phyloP scores from a whole-genome alignment of 352 stramenopile genomes.

The Phytophthora macrochlamydospora region DNA sequence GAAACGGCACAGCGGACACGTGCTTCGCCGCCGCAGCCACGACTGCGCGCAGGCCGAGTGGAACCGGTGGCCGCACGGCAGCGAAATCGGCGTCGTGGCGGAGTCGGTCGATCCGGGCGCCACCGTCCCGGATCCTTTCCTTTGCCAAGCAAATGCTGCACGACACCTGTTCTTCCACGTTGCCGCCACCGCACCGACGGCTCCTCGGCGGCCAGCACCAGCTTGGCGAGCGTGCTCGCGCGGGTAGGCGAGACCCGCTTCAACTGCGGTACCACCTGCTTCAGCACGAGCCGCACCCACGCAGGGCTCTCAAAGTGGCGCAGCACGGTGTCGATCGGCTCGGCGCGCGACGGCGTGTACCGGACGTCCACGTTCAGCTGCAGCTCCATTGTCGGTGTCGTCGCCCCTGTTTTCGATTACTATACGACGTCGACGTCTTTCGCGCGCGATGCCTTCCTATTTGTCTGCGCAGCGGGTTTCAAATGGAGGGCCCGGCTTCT shows the following conservation, averaged over 20 bases:
- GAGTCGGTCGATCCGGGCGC: slow-evolving; percentile 28
- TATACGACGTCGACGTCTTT: neutral
- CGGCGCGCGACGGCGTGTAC: slow-evolving; percentile 6
- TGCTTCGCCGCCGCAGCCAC: slow-evolving; percentile 91
- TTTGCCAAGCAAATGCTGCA: slow-evolving; percentile 90
- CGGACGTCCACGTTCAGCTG: slow-evolving; percentile 20
- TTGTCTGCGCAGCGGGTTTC: slow-evolving; percentile 5
- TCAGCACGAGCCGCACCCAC: slow-evolving; percentile 24
- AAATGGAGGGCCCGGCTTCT: slow-evolving; percentile 12
- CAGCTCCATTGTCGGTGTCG: slow-evolving; percentile 22
- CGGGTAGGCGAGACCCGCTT: slow-evolving; percentile 23
- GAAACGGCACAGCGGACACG: slow-evolving; percentile 93
- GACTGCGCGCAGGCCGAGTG: slow-evolving; percentile 91
- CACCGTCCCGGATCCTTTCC: slow-evolving; percentile 27
- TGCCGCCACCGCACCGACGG: neutral
- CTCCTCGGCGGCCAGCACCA: slow-evolving; percentile 30
- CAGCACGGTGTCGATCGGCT: slow-evolving; percentile 20
- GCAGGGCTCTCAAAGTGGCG: slow-evolving; percentile 18
- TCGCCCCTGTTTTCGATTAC: neutral
- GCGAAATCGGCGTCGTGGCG: slow-evolving; percentile 22
- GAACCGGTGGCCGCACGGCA: slow-evolving; percentile 93
- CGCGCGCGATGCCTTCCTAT: neutral
- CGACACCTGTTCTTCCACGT: slow-evolving; percentile 24
- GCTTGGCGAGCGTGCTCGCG: slow-evolving; percentile 19
- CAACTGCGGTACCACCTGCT: slow-evolving; percentile 24